These are phyloP conservation scores for Leccinum aurantiacum DNA, from an alignment of 768 basidiomycete species.

Conservation along the genomic window DNA sequence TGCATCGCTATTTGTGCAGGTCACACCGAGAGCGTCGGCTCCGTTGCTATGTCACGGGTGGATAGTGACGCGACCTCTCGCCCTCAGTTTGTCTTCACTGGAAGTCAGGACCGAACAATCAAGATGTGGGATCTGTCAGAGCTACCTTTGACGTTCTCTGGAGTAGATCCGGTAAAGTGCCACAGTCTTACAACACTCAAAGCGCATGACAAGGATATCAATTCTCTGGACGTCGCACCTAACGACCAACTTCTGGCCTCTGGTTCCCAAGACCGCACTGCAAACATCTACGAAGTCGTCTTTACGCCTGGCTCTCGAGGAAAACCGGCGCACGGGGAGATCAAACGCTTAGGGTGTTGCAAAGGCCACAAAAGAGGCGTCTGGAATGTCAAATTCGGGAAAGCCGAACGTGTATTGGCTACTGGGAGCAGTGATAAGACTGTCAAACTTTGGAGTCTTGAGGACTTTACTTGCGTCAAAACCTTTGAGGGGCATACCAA, in stretches of 20 bases:
- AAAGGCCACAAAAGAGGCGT: constrained; percentile 97
- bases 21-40: constrained; percentile 91
- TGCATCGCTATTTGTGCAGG: constrained; percentile 91
- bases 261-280: constrained; percentile 94
- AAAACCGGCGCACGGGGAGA: constrained; percentile 58
- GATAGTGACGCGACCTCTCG: constrained; percentile 21
- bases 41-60: constrained; percentile 74
- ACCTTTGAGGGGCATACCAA: constrained; percentile 99
- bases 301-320: constrained; percentile 44
- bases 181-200: constrained; percentile 82
- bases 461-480: constrained; percentile 90
- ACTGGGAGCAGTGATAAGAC: constrained; percentile 96
- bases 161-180: constrained; percentile 45
- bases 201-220: constrained; percentile 99
- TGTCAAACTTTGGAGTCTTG: constrained; percentile 89
- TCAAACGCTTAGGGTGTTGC: constrained; percentile 80
- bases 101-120: constrained; percentile 95
- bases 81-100: constrained; percentile 83
- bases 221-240: constrained; percentile 89
- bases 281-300: constrained; percentile 82
- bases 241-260: constrained; percentile 88
- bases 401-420: constrained; percentile 79
- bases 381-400: constrained; percentile 90
- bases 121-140: constrained; percentile 95
- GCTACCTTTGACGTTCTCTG: constrained; percentile 37